Conservation (phyloP, 495 filamentous ascomycete genomes). For the Penicillium chermesinum region DNA sequence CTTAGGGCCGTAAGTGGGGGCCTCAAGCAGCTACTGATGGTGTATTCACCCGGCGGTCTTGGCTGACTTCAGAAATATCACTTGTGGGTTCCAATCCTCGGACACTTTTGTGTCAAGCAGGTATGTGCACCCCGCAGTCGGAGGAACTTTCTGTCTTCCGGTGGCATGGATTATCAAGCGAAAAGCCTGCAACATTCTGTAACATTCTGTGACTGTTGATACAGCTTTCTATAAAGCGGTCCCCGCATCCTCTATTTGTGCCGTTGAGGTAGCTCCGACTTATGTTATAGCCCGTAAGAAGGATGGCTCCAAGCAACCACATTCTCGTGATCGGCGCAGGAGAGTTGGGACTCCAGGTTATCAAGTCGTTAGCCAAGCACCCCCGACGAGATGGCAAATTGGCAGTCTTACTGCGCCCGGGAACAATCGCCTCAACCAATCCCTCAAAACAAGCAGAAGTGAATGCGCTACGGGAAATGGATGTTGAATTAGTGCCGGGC, state of each 20-base stretch:
- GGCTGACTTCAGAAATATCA: no score
- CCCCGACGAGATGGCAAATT: slow-evolving; percentile 28
- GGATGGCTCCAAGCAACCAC: background rate
- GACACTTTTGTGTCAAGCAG: background rate
- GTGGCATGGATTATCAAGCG: background rate
- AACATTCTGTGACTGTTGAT: no score
- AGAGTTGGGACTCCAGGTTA: slow-evolving; percentile 53
- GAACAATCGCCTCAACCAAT: slow-evolving; percentile 31
- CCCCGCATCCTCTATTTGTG: no score
- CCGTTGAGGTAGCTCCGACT: no score
- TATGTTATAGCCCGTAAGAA: background rate
- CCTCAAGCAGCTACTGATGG: no score
- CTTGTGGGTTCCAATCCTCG: no score
- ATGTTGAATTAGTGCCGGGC: slow-evolving; percentile 37
- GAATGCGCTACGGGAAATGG: slow-evolving; percentile 23
- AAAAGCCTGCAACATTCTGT: no score
- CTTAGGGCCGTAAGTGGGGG: no score
- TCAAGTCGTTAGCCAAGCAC: slow-evolving; percentile 42
- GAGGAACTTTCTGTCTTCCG: background rate
- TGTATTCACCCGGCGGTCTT: no score
- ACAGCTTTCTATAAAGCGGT: no score
- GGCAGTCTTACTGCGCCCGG: slow-evolving; percentile 46
- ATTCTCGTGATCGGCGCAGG: slow-evolving; percentile 60
- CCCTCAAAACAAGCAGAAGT: slow-evolving; percentile 24
- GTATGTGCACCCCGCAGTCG: background rate